These are phyloP conservation scores for Hymenoscyphus occultus DNA, from an alignment of 2,329 filamentous ascomycete species.

Conservation along the genomic window DNA sequence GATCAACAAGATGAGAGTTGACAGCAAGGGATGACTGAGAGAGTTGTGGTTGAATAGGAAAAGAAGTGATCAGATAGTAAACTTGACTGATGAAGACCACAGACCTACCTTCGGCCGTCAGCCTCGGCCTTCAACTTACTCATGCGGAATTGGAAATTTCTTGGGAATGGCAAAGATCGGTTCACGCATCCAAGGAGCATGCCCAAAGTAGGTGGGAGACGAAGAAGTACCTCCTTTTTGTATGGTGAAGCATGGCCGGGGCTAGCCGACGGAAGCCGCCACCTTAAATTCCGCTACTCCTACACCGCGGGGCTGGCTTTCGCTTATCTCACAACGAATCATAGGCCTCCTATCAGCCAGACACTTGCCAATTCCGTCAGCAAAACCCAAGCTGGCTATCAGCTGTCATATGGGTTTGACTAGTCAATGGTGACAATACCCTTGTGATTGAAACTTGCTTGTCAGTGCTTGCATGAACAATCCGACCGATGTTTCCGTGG, in stretches of 20 bases:
- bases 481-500: slow-evolving; percentile 2
- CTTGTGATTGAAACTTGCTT: neutral
- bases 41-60: neutral
- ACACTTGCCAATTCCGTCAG: slow-evolving; percentile 11
- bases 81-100: neutral
- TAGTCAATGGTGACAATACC: neutral
- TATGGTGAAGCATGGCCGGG: slow-evolving; percentile 1
- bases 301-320: slow-evolving; percentile 4
- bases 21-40: neutral
- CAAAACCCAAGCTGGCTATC: neutral
- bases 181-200: neutral
- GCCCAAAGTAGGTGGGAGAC: slow-evolving; percentile 9
- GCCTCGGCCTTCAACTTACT: slow-evolving; percentile 5
- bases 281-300: slow-evolving; percentile 12
- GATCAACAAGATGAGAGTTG: neutral
- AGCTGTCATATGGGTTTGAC: neutral
- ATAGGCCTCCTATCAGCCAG: neutral
- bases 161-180: neutral
- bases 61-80: neutral
- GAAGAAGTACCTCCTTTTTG: slow-evolving; percentile 15
- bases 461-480: neutral
- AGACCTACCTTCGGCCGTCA: neutral
- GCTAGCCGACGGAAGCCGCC: slow-evolving; percentile 11
- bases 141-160: neutral
- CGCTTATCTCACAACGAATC: slow-evolving; percentile 5